Base-by-base conservation (phyloP, 176 grass and related monocot genomes). In the Avena insularis region DNA sequence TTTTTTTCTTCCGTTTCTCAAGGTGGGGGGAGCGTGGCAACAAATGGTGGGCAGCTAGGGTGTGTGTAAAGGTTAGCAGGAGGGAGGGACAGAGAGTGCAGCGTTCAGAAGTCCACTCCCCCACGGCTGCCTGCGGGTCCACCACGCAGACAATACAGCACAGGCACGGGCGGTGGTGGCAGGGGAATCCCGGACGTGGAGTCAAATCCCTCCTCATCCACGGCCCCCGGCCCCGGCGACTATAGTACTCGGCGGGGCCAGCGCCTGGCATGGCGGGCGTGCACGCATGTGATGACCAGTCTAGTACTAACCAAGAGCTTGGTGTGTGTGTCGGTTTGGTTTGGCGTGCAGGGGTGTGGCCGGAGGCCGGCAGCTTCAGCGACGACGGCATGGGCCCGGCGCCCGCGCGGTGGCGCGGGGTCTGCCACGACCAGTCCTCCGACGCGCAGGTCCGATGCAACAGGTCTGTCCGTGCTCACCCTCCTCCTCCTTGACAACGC, bases 351-450 rank as follows among this genome's bases (percentile, higher is more conserved):
- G 96, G 96, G 53, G 96, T 93, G 56, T 98, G 96, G 96, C 93
- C 96, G 86, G 96, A 98, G 81, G 85, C 93, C 84, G 90, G 91
- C 81, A 98, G 96, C 90, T 98, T 98, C 92, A 88, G 83, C 29
- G 96, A 95, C 75, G 92, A 94, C 21, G 93, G 90, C 72, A 95
- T 98, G 93, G 92, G 84, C 31, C 93, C 90, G 13, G 79, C 82
- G 71, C 93, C 96, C 35, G 11, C 50, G 12, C 71, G 83, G 58
- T 98, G 96, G 96, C 91, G 80, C 67, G 96, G 96, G 74, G 89
- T 88, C 90, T 98, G 96, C 90, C 91, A 95, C 79, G 83, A 88
- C 88, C 86, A 93, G 31, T 49, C 81, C 27, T 90, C 78, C 71
- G 90, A 98, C 75, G 87, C 77, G 33, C 78, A 43, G 66, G 79